These are phyloP conservation scores for Chaetomium strumarium DNA, from an alignment of 2,329 filamentous ascomycete genomes.

Conservation along the genomic window DNA sequence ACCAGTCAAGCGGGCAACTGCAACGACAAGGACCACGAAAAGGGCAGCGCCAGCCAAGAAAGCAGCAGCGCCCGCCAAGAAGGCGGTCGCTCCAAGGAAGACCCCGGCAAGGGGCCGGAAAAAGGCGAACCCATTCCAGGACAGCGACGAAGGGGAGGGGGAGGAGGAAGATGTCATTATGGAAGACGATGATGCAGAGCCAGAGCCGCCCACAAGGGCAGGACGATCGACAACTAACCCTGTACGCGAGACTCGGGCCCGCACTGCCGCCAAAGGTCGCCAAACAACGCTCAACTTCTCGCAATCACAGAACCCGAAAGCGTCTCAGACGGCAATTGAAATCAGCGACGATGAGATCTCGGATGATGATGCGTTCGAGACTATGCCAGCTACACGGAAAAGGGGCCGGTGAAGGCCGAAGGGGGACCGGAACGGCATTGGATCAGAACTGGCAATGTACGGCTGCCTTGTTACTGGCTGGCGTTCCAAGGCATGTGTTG, in stretches of 20 bases:
- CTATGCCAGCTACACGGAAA: constrained; percentile 36
- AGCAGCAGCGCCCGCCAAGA: constrained; percentile 30
- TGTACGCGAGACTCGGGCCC: constrained; percentile 30
- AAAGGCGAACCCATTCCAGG: constrained; percentile 33
- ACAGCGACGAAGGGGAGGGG: constrained; percentile 35
- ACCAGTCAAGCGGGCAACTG: constrained; percentile 26
- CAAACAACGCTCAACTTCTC: constrained; percentile 49
- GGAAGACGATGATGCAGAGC: constrained; percentile 42
- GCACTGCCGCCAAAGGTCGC: constrained; percentile 31
- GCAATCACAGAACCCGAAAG: constrained; percentile 32
- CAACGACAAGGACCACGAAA: constrained; percentile 28
- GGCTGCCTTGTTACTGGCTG: too few relatives aligned
- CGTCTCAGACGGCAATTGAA: constrained; percentile 46
- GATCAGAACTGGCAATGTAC: too few relatives aligned
- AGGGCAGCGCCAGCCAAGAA: constrained; percentile 33
- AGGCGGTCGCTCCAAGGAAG: constrained; percentile 40
- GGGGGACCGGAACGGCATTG: too few relatives aligned
- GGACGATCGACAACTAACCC: constrained; percentile 32
- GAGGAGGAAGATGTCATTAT: constrained; percentile 31
- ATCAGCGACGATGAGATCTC: constrained; percentile 62
- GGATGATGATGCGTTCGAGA: constrained; percentile 54
- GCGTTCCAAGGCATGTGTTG: too few relatives aligned
- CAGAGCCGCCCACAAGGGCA: constrained; percentile 20
- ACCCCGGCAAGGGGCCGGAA: constrained; percentile 40
- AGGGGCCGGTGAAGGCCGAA: constrained; percentile 13